phyloP scores from a whole-genome alignment of 192 early-diverging fungal species.

The Coemansia aciculifera region DNA sequence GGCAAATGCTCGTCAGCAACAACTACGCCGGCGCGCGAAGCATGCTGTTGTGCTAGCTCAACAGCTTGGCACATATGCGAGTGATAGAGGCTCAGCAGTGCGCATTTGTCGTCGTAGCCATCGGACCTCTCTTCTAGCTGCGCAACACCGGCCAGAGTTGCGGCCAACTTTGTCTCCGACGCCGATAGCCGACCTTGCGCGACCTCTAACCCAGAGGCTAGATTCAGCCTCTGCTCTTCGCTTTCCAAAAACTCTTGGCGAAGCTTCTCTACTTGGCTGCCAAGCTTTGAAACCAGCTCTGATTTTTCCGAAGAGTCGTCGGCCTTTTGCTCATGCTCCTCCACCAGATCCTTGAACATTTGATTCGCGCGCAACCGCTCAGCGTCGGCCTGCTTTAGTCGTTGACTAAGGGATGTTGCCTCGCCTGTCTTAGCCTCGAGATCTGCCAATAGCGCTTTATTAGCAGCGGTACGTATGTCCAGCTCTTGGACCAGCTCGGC shows the following conservation, averaged over 20 bases:
- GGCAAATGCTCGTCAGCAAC: background rate
- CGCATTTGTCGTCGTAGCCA: slow-evolving; percentile 35
- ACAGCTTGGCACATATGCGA: slow-evolving; percentile 7
- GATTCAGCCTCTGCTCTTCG: slow-evolving; percentile 14
- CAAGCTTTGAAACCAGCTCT: slow-evolving; percentile 11
- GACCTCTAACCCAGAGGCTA: slow-evolving; percentile 9
- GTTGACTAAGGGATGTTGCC: slow-evolving; percentile 14
- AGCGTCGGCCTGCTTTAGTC: slow-evolving; percentile 13
- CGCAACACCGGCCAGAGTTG: slow-evolving; percentile 32
- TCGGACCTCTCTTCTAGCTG: slow-evolving; percentile 38
- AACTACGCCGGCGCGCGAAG: slow-evolving; percentile 16
- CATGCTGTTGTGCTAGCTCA: slow-evolving; percentile 3
- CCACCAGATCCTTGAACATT: slow-evolving; percentile 22
- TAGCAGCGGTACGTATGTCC: slow-evolving; percentile 4
- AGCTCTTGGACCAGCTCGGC: slow-evolving; percentile 8
- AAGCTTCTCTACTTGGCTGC: slow-evolving; percentile 28
- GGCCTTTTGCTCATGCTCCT: slow-evolving; percentile 19
- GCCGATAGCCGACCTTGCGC: background rate
- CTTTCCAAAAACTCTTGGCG: slow-evolving; percentile 22
- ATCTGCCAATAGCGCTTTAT: slow-evolving; percentile 17
- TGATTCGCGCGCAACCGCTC: slow-evolving; percentile 21
- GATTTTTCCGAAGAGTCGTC: slow-evolving; percentile 13
- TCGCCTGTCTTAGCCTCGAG: slow-evolving; percentile 18
- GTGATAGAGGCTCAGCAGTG: slow-evolving; percentile 8
- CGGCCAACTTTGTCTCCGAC: slow-evolving; percentile 31